Conservation (phyloP, 495 filamentous ascomycete species). For the Penicillium malachiteum region DNA sequence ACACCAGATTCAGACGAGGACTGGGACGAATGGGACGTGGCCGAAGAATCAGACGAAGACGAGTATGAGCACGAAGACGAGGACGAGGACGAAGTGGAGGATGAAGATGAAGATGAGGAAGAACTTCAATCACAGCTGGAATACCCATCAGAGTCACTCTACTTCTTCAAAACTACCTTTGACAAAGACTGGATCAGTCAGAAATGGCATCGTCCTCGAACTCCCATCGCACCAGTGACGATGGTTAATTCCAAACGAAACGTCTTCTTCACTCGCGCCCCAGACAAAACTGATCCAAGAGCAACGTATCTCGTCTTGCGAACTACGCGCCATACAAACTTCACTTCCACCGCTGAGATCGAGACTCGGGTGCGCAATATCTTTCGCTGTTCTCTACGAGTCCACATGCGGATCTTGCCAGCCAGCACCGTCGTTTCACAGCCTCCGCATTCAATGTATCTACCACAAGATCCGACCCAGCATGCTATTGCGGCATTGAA, state of each 20-base stretch:
- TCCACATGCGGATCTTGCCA: slow-evolving; percentile 48
- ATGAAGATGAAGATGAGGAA: background rate
- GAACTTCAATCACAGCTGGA: background rate
- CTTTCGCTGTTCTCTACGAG: slow-evolving; percentile 60
- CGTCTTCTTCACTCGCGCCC: slow-evolving; percentile 56
- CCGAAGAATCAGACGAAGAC: slow-evolving; percentile 12
- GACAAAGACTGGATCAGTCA: slow-evolving; percentile 57
- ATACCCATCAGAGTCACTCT: slow-evolving; percentile 15
- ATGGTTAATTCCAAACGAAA: slow-evolving; percentile 67
- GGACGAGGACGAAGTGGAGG: slow-evolving; percentile 38
- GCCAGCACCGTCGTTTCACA: slow-evolving; percentile 11
- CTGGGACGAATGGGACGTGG: slow-evolving; percentile 44
- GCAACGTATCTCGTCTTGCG: slow-evolving; percentile 61
- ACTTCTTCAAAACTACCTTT: slow-evolving; percentile 38
- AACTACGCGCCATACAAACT: slow-evolving; percentile 53
- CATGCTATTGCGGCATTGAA: background rate
- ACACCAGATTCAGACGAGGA: slow-evolving; percentile 25
- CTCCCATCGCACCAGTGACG: slow-evolving; percentile 38
- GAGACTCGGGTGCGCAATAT: slow-evolving; percentile 54
- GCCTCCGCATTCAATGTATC: slow-evolving; percentile 9
- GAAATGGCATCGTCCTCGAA: slow-evolving; percentile 54
- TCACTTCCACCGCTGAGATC: slow-evolving; percentile 65
- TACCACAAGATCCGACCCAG: background rate
- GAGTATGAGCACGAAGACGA: slow-evolving; percentile 38
- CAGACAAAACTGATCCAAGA: slow-evolving; percentile 13